Evolutionary conservation across 202 grass and related monocot species (phyloP), one percentile per base, ranked within the genome.

Genomic region (Musa balbisiana): DNA sequence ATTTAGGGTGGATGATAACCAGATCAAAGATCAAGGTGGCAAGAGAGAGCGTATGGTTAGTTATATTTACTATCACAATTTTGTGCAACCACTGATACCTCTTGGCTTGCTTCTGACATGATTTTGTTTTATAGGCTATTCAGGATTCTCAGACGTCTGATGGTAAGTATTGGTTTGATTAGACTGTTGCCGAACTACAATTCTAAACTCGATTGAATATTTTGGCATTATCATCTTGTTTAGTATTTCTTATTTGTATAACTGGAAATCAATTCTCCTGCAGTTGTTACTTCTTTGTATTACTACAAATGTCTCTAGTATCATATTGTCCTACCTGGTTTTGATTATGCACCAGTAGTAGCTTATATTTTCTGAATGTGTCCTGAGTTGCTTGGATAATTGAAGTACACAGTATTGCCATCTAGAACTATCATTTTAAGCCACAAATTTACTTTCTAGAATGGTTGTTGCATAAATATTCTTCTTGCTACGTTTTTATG

Each of bases 1-100:
- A 27, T 55, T 64, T 73, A 94, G 95, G 83, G 80, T 84, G 67
- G 83, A 88, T 71, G 84, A 80, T 27, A 90, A 90, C 65, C 50
- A 79, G 62, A 87, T 54, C 71, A 92, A 85, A 82, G 73, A 85
- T 82, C 49, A 72, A 52, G 76, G 75, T 22, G 73, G 71, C 56
- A 84, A 88, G 51, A 43, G 33, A 4, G 82, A 23, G 64, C 70
- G 29, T 52, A 86, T 76, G 75, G 75, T 83, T 29, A 59, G 67
- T 51, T 51, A 43, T 52, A 16, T 51, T 77, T 43, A 23, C 23
- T 17, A 51, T 70, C 11, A 50, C n/a, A 51, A 62, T 63, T 25
- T 43, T 51, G 21, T 60, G 19, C 15, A 53, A 75, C 53, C 21
- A 59, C 24, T 75, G 11, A 6, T 43, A 11, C 25, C 20, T 59